Conservation (phyloP, 2,329 filamentous ascomycete genomes). For the Botryotinia narcissicola region DNA sequence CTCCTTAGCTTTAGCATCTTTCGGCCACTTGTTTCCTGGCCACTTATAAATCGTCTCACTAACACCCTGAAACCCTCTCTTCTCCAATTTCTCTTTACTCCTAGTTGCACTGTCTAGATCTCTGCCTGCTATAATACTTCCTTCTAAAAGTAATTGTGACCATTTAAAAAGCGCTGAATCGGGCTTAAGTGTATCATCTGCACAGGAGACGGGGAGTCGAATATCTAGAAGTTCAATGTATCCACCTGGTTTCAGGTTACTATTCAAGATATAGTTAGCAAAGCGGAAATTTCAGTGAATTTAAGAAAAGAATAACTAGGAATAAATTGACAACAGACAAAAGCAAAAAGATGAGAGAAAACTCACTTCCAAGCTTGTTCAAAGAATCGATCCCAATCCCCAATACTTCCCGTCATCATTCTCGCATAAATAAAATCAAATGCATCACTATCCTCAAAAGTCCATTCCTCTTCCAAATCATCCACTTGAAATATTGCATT, state of each 20-base stretch:
- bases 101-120: background rate
- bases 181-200: background rate
- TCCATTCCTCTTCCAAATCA: conserved; percentile 56
- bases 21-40: conserved; percentile 16
- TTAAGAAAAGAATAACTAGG: too few relatives aligned
- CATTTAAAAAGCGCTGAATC: conserved; percentile 7
- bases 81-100: conserved; percentile 24
- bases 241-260: conserved; percentile 14
- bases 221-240: conserved; percentile 14
- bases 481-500: conserved; percentile 58
- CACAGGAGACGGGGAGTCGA: background rate
- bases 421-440: conserved; percentile 28
- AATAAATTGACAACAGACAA: too few relatives aligned
- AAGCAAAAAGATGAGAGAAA: background rate
- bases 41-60: conserved; percentile 31
- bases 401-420: conserved; percentile 17
- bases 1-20: conserved; percentile 43
- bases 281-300: too few relatives aligned
- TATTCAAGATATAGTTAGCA: background rate
- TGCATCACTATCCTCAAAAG: conserved; percentile 39
- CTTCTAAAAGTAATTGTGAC: conserved; percentile 13
- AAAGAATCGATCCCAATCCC: conserved; percentile 16
- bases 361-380: conserved; percentile 15
- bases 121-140: background rate
- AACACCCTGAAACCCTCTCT: conserved; percentile 38